These are phyloP conservation scores for Ogataea salicorniae DNA, from an alignment of 805 yeast species.

Conservation along the genomic window DNA sequence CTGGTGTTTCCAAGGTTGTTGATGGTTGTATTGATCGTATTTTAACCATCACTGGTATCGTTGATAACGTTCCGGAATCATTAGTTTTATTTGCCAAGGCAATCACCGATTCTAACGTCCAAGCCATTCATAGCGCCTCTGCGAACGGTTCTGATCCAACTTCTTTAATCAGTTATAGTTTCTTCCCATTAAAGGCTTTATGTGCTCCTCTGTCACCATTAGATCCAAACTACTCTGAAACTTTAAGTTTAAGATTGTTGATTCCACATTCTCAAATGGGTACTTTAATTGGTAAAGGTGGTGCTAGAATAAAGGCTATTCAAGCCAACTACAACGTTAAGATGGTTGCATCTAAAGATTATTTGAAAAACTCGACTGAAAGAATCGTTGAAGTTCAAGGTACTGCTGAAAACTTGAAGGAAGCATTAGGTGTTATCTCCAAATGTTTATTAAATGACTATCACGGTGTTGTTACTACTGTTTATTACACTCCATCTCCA, in stretches of 20 bases:
- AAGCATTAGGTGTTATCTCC: conserved; percentile 54
- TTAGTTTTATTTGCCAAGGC: conserved; percentile 66
- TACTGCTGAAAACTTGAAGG: conserved; percentile 54
- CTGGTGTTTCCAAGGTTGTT: conserved; percentile 78
- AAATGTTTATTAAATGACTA: conserved; percentile 71
- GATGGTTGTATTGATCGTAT: conserved; percentile 82
- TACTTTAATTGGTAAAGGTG: conserved; percentile 80
- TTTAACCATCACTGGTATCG: conserved; percentile 68
- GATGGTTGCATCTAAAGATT: conserved; percentile 84
- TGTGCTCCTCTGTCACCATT: conserved; percentile 46
- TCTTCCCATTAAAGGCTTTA: conserved; percentile 56
- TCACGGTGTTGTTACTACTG: conserved; percentile 59
- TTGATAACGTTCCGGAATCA: conserved; percentile 66
- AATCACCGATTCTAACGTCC: conserved; percentile 41
- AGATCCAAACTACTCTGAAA: conserved; percentile 47
- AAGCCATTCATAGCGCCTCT: conserved; percentile 17
- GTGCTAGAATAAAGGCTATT: conserved; percentile 71
- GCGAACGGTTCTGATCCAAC: conserved; percentile 28
- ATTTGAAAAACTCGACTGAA: conserved; percentile 75
- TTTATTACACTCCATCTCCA: conserved; percentile 53
- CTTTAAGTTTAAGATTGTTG: conserved; percentile 59
- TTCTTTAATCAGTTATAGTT: conserved; percentile 37
- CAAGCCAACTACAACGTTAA: conserved; percentile 66
- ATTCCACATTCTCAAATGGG: conserved; percentile 86
- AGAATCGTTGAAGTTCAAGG: conserved; percentile 88